Percentiles rank a stretch among this genome's conserved stretches.
Conservation (phyloP, 768 basidiomycete species). For the Kwoniella sp. region DNA sequence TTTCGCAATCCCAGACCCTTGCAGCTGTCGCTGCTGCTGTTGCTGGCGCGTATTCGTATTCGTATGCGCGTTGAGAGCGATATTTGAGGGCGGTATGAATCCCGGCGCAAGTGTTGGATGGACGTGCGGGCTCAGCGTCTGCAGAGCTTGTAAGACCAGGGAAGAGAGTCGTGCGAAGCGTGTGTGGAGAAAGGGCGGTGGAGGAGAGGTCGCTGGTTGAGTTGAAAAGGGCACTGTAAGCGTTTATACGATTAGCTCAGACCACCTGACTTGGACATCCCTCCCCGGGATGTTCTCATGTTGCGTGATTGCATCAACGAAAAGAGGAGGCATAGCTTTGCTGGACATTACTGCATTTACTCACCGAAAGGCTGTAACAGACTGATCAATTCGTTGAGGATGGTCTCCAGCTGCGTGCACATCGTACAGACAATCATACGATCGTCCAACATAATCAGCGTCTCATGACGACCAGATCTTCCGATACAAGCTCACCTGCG, state of each 20-base stretch:
- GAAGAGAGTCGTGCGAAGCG: slow-evolving; percentile 30
- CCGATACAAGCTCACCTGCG: slow-evolving; percentile 10
- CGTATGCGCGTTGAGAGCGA: too few species aligned
- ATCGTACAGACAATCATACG: too few species aligned
- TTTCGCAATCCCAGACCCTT: background rate
- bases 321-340: too few species aligned
- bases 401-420: slow-evolving; percentile 22
- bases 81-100: slow-evolving; percentile 5
- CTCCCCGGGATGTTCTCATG: too few species aligned
- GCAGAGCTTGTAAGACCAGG: slow-evolving; percentile 23
- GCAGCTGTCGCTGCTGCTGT: too few species aligned
- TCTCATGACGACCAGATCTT: background rate
- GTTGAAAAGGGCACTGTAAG: slow-evolving; percentile 6
- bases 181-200: slow-evolving; percentile 26
- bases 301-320: too few species aligned
- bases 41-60: too few species aligned
- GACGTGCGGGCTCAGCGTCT: slow-evolving; percentile 21
- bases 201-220: slow-evolving; percentile 13
- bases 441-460: background rate
- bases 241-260: background rate
- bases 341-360: background rate
- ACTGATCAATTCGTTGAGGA: slow-evolving; percentile 31
- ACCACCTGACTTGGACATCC: too few species aligned
- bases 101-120: slow-evolving; percentile 14
- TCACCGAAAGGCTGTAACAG: slow-evolving; percentile 32